Evolutionary conservation across 148 eudicot species (phyloP).

Genomic region (Fagopyrum homotropicum): DNA sequence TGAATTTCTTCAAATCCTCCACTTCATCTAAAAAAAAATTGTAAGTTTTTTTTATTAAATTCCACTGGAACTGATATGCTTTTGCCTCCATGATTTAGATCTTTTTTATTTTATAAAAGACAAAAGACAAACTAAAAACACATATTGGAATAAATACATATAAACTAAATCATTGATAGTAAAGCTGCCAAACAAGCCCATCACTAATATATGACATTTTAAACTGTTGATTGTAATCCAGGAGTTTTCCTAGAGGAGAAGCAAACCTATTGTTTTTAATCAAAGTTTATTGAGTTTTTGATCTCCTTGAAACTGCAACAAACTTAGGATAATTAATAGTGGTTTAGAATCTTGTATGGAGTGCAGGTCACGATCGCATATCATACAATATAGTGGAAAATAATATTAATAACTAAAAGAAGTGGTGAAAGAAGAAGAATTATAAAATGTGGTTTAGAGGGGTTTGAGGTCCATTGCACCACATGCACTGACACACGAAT

Average conservation of each 20-base stretch:
- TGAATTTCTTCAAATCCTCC: too few relatives aligned
- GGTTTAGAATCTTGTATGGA: slow-evolving; percentile 6
- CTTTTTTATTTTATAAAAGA: too few relatives aligned
- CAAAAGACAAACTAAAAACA: too few relatives aligned
- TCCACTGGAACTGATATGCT: too few relatives aligned
- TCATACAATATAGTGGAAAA: background rate
- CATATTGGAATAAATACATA: too few relatives aligned
- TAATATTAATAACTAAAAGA: slow-evolving; percentile 1
- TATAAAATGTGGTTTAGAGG: slow-evolving; percentile 26
- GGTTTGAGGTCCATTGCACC: slow-evolving; percentile 29
- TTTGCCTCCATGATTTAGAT: too few relatives aligned
- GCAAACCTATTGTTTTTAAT: background rate
- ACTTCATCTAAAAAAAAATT: too few relatives aligned
- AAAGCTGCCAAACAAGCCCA: too few relatives aligned
- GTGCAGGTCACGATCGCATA: slow-evolving; percentile 8
- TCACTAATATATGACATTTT: too few relatives aligned
- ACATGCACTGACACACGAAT: slow-evolving; percentile 16
- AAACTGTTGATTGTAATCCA: too few relatives aligned
- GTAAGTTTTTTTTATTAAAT: too few relatives aligned
- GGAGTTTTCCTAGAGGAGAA: background rate
- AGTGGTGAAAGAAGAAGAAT: background rate
- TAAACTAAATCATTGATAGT: too few relatives aligned
- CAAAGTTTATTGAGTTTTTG: background rate
- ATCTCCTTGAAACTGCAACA: background rate
- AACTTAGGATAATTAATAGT: background rate